Percentiles rank a stretch among this genome's conserved stretches.
phyloP scores from a whole-genome alignment of 176 grass and related monocot species.

The Olyra latifolia region DNA sequence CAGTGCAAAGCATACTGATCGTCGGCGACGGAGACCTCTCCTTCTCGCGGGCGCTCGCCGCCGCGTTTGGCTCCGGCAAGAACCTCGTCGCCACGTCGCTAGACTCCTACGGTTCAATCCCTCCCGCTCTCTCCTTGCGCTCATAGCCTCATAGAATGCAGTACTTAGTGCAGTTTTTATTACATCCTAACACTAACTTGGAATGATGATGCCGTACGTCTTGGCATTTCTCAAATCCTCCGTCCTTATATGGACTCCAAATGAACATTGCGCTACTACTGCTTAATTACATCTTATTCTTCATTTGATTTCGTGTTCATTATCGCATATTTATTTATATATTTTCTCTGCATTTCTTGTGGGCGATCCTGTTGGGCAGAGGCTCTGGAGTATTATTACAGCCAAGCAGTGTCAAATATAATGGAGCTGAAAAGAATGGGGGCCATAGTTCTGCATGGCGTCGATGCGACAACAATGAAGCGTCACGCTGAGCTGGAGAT shows the following conservation, averaged over 20 bases:
- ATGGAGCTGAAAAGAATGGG: conserved; percentile 20
- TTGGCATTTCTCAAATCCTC: too few relatives aligned
- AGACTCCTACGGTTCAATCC: conserved; percentile 42
- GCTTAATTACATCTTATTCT: too few relatives aligned
- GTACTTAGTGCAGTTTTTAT: too few relatives aligned
- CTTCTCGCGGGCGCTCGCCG: conserved; percentile 53
- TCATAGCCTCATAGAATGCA: too few relatives aligned
- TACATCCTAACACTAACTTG: too few relatives aligned
- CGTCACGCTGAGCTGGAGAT: conserved; percentile 28
- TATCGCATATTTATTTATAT: too few relatives aligned
- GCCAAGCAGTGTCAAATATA: conserved; percentile 32
- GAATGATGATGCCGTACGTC: too few relatives aligned
- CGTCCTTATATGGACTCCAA: too few relatives aligned
- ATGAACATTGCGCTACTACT: too few relatives aligned
- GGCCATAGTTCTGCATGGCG: conserved; percentile 27
- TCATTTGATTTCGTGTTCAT: not conserved
- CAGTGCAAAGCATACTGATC: conserved; percentile 44
- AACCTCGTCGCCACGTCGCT: conserved; percentile 61
- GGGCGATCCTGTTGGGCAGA: conserved; percentile 21
- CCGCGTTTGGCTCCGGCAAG: conserved; percentile 51
- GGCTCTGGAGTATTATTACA: conserved; percentile 16
- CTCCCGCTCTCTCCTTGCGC: not conserved
- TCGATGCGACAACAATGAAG: conserved; percentile 44
- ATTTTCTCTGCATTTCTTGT: not conserved
- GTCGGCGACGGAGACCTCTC: conserved; percentile 31